These are phyloP conservation scores for Oryza glumipatula DNA, from an alignment of 176 grass and related monocot genomes.

Conservation along the genomic window DNA sequence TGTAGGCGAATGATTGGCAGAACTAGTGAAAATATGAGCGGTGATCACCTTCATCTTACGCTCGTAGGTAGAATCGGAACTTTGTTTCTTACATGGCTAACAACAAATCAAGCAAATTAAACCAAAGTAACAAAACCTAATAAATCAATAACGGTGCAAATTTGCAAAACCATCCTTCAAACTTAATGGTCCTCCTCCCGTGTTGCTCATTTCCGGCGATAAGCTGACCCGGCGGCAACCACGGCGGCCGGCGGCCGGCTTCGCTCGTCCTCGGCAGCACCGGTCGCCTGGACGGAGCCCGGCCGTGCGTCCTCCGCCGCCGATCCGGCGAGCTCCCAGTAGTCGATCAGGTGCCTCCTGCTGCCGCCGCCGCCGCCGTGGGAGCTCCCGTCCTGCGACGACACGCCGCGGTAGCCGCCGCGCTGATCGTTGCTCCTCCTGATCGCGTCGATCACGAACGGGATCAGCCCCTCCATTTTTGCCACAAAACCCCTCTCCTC, in stretches of 20 bases:
- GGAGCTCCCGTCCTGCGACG: slow-evolving; percentile 46
- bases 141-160: neutral
- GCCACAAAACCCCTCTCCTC: neutral
- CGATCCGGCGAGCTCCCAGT: slow-evolving; percentile 38
- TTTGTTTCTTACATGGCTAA: neutral
- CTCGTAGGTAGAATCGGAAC: neutral
- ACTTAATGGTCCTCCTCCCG: too few relatives aligned
- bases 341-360: slow-evolving; percentile 51
- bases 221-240: slow-evolving; percentile 8
- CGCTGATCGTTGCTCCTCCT: slow-evolving; percentile 53
- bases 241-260: neutral
- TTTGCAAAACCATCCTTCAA: neutral
- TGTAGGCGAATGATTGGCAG: neutral
- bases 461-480: slow-evolving; percentile 96
- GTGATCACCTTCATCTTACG: neutral
- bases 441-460: slow-evolving; percentile 76
- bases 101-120: neutral
- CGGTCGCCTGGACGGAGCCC: slow-evolving; percentile 30
- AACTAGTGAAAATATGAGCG: neutral
- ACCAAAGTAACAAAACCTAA: neutral
- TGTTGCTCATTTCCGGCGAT: slow-evolving; percentile 42
- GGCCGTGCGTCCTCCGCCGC: slow-evolving; percentile 23
- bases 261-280: slow-evolving; percentile 4
- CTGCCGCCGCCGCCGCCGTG: slow-evolving; percentile 38
- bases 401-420: slow-evolving; percentile 48